Conservation (phyloP, 257 asterid genomes). For the Penstemon davidsonii region DNA sequence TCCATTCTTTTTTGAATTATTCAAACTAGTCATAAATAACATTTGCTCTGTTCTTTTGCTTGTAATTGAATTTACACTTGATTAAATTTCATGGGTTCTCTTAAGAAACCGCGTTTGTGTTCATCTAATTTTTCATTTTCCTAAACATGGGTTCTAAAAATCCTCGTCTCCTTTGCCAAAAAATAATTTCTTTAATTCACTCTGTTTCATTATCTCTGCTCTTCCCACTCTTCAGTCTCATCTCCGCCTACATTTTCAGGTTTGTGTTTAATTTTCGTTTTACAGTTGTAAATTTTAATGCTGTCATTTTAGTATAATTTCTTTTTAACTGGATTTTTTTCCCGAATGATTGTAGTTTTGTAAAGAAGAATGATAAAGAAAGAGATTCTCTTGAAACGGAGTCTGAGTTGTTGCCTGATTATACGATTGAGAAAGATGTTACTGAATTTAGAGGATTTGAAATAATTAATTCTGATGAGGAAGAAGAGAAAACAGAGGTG, state of each 20-base stretch:
- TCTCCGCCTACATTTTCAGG: slow-evolving; percentile 53
- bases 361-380: slow-evolving; percentile 9
- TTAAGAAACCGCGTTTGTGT: slow-evolving; percentile 8
- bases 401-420: slow-evolving; percentile 19
- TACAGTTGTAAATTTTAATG: neutral
- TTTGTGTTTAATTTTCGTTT: slow-evolving; percentile 1
- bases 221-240: slow-evolving; percentile 40
- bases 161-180: slow-evolving; percentile 39
- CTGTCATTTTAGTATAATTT: neutral
- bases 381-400: slow-evolving; percentile 26
- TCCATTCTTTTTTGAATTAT: slow-evolving; percentile 46
- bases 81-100: slow-evolving; percentile 29
- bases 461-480: slow-evolving; percentile 1
- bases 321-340: slow-evolving; percentile 4
- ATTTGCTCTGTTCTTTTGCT: slow-evolving; percentile 35
- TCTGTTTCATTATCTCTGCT: slow-evolving; percentile 44
- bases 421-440: slow-evolving; percentile 23
- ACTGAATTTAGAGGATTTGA: slow-evolving; percentile 27
- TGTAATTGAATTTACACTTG: slow-evolving; percentile 35
- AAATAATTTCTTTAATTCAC: slow-evolving; percentile 33
- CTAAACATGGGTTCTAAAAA: slow-evolving; percentile 48
- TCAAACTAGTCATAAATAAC: slow-evolving; percentile 53
- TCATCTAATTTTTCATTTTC: slow-evolving; percentile 19
- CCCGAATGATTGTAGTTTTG: slow-evolving; percentile 17
- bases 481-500: slow-evolving; percentile 37